Evolutionary conservation across 1,139 yeast genomes (phyloP), one percentile per base, ranked within the genome.

Genomic region (Scheffersomyces cryptocercus): DNA sequence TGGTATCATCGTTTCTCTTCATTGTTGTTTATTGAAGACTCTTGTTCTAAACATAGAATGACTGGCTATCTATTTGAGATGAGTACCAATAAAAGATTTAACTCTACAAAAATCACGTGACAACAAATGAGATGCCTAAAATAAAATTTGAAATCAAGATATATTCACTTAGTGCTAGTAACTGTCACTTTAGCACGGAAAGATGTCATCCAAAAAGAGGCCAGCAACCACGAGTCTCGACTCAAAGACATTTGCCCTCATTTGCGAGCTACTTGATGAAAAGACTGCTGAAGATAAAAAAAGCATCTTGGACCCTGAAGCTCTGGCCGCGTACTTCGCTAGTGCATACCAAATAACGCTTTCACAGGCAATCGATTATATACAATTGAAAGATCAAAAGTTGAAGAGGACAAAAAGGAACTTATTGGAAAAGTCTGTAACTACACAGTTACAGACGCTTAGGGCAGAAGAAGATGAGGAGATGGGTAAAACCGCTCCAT

Each of bases 341-440:
- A 67, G 84, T 26, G 91, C 90, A 1, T 73, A 73, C 51, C 85
- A 85, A 50, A 62, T 86, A 39, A 69, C 68, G 9, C 58, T 68
- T 1, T 54, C 67, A 3, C 87, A 84, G 43, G 75, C 83, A 1
- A 54, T 82, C 12, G 68, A 74, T 4, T 85, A 75, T 54, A 77
- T 80, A 13, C 84, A 81, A 49, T 58, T 69, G 29, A 82, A 82
- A 43, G 95, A 88, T 52, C 67, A 81, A 35, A 77, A 82, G 32
- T 67, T 89, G 55, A 78, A 82, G 46, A 68, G 97, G 49, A 81
- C 82, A 58, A 90, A 90, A 61, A 79, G 79, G 24, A 36, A 59
- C 55, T 41, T 65, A 8, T 64, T 88, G 40, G 85, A 82, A 51
- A 82, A 80, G 53, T 70, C 84, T 10, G 73, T 85, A 8, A 83